Evolutionary conservation across 805 yeast species (phyloP).

Genomic region (Cyberlindnera suaveolens): DNA sequence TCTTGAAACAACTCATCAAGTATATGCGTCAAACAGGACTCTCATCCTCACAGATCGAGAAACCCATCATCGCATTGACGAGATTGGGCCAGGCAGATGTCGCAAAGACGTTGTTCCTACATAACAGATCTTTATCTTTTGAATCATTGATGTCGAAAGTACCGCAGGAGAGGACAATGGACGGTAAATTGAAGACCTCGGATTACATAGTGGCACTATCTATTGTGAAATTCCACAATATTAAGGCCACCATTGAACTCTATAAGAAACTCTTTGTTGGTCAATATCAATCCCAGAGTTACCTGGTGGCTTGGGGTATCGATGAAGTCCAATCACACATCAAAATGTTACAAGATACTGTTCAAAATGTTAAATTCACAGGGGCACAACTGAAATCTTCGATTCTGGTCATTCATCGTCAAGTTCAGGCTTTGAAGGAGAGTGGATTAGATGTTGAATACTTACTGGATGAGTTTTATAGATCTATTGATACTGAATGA

Average conservation of each 20-base stretch:
- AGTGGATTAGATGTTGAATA: conserved; percentile 65
- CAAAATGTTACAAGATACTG: conserved; percentile 72
- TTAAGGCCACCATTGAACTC: conserved; percentile 50
- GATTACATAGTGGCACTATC: conserved; percentile 55
- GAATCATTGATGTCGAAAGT: conserved; percentile 42
- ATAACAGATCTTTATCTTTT: conserved; percentile 40
- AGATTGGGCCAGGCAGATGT: conserved; percentile 38
- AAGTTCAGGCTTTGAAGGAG: conserved; percentile 52
- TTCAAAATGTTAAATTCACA: conserved; percentile 53
- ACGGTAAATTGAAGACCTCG: conserved; percentile 41
- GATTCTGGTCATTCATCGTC: conserved; percentile 46
- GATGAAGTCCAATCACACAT: conserved; percentile 19
- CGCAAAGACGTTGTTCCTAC: conserved; percentile 44
- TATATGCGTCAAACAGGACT: conserved; percentile 24
- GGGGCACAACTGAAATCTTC: conserved; percentile 51
- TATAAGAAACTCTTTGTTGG: conserved; percentile 46
- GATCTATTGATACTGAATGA: conserved; percentile 15
- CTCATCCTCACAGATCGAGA: conserved; percentile 24
- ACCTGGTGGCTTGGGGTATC: conserved; percentile 40
- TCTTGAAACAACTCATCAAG: conserved; percentile 30
- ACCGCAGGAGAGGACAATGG: conserved; percentile 35
- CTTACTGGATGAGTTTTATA: conserved; percentile 20
- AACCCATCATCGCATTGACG: conserved; percentile 26
- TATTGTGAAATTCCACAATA: conserved; percentile 52
- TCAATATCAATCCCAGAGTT: conserved; percentile 40